A percentile compares a stretch with the other conserved stretches of the same genome.
Conservation (phyloP, 2,329 filamentous ascomycete species). For the Fusarium tupiense region DNA sequence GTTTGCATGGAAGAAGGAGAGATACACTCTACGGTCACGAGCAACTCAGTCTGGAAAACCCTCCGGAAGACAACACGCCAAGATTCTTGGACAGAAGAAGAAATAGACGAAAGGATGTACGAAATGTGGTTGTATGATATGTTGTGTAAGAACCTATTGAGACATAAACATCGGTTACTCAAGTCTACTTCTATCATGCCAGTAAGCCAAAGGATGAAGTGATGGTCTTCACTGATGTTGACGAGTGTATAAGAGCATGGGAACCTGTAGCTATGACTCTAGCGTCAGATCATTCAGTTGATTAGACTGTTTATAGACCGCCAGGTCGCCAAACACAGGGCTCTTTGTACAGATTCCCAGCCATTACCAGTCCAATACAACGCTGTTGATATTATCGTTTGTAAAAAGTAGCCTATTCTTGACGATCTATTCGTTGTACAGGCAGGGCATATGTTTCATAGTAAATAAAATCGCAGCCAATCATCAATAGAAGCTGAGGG, state of each 20-base stretch:
- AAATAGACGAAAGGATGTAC: conserved; percentile 10
- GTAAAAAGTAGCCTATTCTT: not conserved
- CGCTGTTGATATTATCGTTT: not conserved
- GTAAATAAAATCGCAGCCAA: not conserved
- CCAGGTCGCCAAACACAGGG: not conserved
- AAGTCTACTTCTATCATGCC: not conserved
- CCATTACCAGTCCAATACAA: not conserved
- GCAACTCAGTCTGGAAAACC: conserved; percentile 43
- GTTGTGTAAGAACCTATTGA: conserved; percentile 38
- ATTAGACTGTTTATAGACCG: not conserved
- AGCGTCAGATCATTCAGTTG: not conserved
- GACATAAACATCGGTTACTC: conserved; percentile 21
- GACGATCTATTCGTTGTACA: no score
- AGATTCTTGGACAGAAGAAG: conserved; percentile 33
- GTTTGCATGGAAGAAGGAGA: conserved; percentile 59
- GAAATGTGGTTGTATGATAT: conserved; percentile 45
- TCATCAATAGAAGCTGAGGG: not conserved
- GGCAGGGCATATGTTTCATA: not conserved
- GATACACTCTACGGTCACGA: conserved; percentile 51
- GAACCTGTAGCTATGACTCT: not conserved
- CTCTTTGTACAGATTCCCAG: not conserved
- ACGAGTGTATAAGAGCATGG: not conserved
- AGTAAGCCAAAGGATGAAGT: not conserved
- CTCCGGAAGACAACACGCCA: conserved; percentile 17
- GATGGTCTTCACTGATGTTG: not conserved